Base-by-base conservation (phyloP, 768 basidiomycete species). In the Hygrocybe coccinea region DNA sequence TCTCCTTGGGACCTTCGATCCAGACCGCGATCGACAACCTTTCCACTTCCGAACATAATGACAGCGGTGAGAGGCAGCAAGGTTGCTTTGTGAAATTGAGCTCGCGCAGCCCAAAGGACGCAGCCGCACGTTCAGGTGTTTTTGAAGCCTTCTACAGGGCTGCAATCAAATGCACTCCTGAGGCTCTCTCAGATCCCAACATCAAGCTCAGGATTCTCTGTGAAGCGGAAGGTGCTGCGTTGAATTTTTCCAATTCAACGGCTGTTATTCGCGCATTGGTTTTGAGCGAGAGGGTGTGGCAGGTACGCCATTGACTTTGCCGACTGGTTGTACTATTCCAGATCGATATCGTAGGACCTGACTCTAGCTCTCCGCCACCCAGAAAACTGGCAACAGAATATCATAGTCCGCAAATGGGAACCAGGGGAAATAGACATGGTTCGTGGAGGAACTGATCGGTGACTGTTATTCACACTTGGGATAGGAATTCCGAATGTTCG, bases 41-140 rank as follows among this genome's bases (percentile, higher is more conserved):
- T 47, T 12, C 24, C 10, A 25, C 4, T 8, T 24, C 29, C 8
- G 4, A 29, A 29, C 29, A 3, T 8, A 3, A 29, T 29, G 29
- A 29, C 29, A 29, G 29, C 29, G 29, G 29, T 29, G 29, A 4
- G n/a, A n/a, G n/a, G 4, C 29, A 19, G 6, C 14, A 25, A 9
- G 44, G 60, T 2, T 61, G 60, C 29, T 61, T 61, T 52, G 48
- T 61, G 49, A 61, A 61, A n/a, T 54, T 61, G 37, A 61, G 60
- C 52, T 61, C 60, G n/a, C 50, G 60, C 9, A 58, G 56, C 1
- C 60, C 60, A n/a, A 61, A 61, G 38, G 60, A 61, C 43, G 58
- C 60, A 22, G 60, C 60, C 24, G 60, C 48, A 37, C 60, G 60
- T 9, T 61, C 60, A 2, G 60, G 60, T 19, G 57, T 61, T 14